A percentile compares a stretch with the other conserved stretches of the same genome.
Conservation (phyloP, 371 early-diverging fungal genomes). For the Chytridium lagenaria region DNA sequence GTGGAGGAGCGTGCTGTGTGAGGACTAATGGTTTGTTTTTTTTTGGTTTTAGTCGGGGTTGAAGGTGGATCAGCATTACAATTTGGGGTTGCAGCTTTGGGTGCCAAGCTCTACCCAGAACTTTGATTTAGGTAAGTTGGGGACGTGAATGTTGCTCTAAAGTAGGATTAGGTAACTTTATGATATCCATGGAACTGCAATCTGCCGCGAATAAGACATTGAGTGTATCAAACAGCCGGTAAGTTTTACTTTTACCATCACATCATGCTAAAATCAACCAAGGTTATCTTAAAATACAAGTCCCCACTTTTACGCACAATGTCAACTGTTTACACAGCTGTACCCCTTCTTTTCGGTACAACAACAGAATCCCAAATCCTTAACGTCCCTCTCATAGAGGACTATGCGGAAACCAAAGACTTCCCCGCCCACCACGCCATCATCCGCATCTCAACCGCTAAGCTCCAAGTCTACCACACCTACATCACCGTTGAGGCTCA, state of each 20-base stretch:
- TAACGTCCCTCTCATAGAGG: constrained; percentile 71
- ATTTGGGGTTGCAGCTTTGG: constrained; percentile 72
- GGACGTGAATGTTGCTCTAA: constrained; percentile 1
- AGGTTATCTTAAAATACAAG: constrained; percentile 78
- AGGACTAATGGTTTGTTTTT: no score
- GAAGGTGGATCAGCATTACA: constrained; percentile 73
- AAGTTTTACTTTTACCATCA: constrained; percentile 31
- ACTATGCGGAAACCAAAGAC: constrained; percentile 66
- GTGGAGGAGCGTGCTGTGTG: no score
- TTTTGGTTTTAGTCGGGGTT: constrained; percentile 54
- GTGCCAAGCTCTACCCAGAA: constrained; percentile 85
- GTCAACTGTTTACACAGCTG: constrained; percentile 64
- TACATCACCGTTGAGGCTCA: constrained; percentile 75
- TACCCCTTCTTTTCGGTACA: constrained; percentile 73
- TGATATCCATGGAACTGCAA: constrained; percentile 75
- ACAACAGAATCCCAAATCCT: constrained; percentile 73
- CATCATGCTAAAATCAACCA: constrained; percentile 3
- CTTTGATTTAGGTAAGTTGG: constrained; percentile 61
- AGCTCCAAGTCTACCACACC: constrained; percentile 76
- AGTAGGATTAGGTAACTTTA: constrained; percentile 69
- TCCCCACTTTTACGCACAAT: constrained; percentile 70
- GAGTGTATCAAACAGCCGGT: constrained; percentile 68
- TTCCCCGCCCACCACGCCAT: constrained; percentile 70
- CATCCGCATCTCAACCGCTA: constrained; percentile 66
- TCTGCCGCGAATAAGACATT: constrained; percentile 56